These are phyloP conservation scores for Tulasnella sp. DNA, from an alignment of 768 basidiomycete genomes.

Conservation along the genomic window DNA sequence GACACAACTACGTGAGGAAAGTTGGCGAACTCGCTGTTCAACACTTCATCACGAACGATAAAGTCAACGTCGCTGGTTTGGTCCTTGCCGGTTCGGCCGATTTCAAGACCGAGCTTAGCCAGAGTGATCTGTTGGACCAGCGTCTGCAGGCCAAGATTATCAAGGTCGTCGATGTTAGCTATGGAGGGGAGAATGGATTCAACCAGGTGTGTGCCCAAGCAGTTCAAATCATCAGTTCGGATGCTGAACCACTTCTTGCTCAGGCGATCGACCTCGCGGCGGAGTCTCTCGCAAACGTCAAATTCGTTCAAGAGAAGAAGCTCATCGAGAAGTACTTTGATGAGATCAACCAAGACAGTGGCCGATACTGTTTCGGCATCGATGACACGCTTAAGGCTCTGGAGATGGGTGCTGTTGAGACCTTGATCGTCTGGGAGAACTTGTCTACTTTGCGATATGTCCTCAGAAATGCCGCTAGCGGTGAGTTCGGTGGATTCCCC, in stretches of 20 bases:
- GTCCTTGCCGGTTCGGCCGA: constrained; percentile 96
- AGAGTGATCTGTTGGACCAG: constrained; percentile 91
- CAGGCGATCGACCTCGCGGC: constrained; percentile 95
- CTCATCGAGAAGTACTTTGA: constrained; percentile 98
- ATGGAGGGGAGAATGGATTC: constrained; percentile 98
- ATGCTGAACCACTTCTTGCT: not conserved
- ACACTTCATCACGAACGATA: constrained; percentile 95
- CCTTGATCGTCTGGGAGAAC: constrained; percentile 97
- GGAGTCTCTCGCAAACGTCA: constrained; percentile 94
- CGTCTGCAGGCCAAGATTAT: constrained; percentile 83
- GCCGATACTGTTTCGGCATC: constrained; percentile 94
- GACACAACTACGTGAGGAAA: constrained; percentile 99
- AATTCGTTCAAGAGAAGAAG: constrained; percentile 98
- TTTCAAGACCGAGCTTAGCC: constrained; percentile 95
- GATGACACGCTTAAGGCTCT: constrained; percentile 93
- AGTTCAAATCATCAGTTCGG: no score
- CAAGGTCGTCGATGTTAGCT: constrained; percentile 97
- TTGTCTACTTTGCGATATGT: constrained; percentile 79
- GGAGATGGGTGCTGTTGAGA: constrained; percentile 93
- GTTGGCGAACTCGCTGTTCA: constrained; percentile 95
- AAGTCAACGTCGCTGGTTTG: constrained; percentile 93
- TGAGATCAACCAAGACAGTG: constrained; percentile 96
- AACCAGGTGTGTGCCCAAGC: constrained; percentile 81
- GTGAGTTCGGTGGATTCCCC: constrained; percentile 30
- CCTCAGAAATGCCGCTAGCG: constrained; percentile 84